Percentiles rank a stretch among this genome's conserved stretches.
These are phyloP conservation scores for Physocladia obscura DNA, from an alignment of 192 early-diverging fungal species.

Conservation along the genomic window DNA sequence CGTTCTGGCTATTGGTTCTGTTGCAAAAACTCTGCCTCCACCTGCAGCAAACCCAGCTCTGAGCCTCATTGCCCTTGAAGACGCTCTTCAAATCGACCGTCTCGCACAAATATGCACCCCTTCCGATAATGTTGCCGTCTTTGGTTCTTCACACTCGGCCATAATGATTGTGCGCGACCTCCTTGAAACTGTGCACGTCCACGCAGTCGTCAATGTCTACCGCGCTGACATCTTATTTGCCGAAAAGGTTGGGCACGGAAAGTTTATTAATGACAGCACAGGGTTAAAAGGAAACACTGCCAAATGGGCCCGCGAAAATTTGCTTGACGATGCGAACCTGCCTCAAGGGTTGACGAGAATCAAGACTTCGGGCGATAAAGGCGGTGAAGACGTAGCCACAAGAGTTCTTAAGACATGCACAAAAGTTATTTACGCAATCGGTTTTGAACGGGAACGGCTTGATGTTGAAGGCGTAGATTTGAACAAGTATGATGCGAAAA, in stretches of 20 bases:
- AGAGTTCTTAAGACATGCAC: not conserved
- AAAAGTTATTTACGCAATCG: slow-evolving; percentile 22
- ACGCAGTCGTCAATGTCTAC: slow-evolving; percentile 6
- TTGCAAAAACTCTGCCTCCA: not conserved
- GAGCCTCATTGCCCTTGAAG: slow-evolving; percentile 19
- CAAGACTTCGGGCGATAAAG: no score
- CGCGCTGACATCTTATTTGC: not conserved
- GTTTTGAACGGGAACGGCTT: slow-evolving; percentile 8
- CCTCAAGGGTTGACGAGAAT: not conserved
- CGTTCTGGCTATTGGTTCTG: slow-evolving; percentile 21
- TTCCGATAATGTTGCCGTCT: slow-evolving; percentile 12
- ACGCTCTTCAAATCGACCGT: slow-evolving; percentile 6
- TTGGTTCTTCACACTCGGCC: slow-evolving; percentile 18
- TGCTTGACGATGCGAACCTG: not conserved
- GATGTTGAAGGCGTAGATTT: not conserved
- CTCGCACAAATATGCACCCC: not conserved
- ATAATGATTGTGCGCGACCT: slow-evolving; percentile 30
- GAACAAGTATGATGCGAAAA: slow-evolving; percentile 1
- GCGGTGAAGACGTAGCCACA: not conserved
- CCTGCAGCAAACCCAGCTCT: not conserved
- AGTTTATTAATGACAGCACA: slow-evolving; percentile 14
- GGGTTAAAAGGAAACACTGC: slow-evolving; percentile 23
- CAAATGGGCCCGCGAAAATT: slow-evolving; percentile 18
- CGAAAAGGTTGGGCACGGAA: not conserved
- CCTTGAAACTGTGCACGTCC: slow-evolving; percentile 23